Evolutionary conservation across 2,329 filamentous ascomycete species (phyloP).

Genomic region (Fusarium algeriense): DNA sequence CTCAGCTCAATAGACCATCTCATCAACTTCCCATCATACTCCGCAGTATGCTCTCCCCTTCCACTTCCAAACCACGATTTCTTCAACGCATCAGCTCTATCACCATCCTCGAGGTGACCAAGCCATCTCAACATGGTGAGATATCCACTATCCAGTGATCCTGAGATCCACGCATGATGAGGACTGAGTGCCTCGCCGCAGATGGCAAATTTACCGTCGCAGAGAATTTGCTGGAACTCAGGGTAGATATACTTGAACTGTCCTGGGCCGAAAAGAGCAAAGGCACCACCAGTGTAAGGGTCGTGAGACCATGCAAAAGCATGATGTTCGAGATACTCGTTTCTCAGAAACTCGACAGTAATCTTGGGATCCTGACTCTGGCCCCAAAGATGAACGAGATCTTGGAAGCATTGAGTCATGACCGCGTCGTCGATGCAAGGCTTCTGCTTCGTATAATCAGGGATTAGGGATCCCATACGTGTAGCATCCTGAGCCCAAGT

Average conservation of each 20-base stretch:
- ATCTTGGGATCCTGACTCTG: background rate
- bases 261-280: conserved; percentile 55
- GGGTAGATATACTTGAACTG: conserved; percentile 56
- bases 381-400: conserved; percentile 26
- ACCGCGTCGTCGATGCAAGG: conserved; percentile 14
- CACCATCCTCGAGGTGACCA: rapidly evolving
- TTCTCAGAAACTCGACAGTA: conserved; percentile 5
- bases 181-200: conserved; percentile 54
- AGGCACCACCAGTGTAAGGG: conserved; percentile 52
- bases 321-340: conserved; percentile 45
- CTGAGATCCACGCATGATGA: conserved; percentile 57
- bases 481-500: conserved; percentile 39
- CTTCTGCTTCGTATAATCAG: conserved; percentile 3
- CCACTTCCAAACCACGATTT: conserved; percentile 17
- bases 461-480: conserved; percentile 27
- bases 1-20: conserved; percentile 10
- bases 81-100: background rate
- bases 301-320: conserved; percentile 56
- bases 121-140: conserved; percentile 16
- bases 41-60: background rate
- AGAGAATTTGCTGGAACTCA: conserved; percentile 43
- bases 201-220: conserved; percentile 49
- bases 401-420: conserved; percentile 16
- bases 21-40: conserved; percentile 12
- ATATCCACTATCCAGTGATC: conserved; percentile 53